phyloP scores from a whole-genome alignment of 108 stramenopile genomes.

The Stephanodiscus triporus region DNA sequence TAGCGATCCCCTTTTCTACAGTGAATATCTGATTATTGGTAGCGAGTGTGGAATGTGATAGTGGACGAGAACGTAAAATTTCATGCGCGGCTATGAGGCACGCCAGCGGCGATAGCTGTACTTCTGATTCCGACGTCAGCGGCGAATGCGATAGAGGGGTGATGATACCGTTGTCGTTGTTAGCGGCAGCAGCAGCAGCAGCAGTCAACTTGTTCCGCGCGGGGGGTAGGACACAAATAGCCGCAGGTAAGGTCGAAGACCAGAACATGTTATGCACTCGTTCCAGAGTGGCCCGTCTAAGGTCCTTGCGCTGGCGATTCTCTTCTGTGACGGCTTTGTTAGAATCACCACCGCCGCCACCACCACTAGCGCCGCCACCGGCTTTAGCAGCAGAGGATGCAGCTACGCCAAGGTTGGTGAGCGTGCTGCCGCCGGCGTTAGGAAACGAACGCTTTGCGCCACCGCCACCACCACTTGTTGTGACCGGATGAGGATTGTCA shows the following conservation, averaged over 20 bases:
- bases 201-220: neutral
- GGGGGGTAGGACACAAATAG: conserved; percentile 25
- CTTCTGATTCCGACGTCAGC: neutral
- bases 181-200: conserved; percentile 1
- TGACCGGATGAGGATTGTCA: neutral
- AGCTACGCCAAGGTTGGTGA: conserved; percentile 1
- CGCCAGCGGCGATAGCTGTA: conserved; percentile 37
- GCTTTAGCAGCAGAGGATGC: neutral
- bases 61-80: conserved; percentile 32
- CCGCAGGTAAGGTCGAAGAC: conserved; percentile 43
- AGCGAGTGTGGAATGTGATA: conserved; percentile 9
- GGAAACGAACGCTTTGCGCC: conserved; percentile 11
- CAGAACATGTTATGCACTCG: conserved; percentile 43
- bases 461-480: neutral
- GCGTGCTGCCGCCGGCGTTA: conserved; percentile 6
- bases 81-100: conserved; percentile 48
- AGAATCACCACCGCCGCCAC: conserved; percentile 1
- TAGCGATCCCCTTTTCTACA: conserved; percentile 33
- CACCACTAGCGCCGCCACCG: conserved; percentile 11
- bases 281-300: conserved; percentile 29
- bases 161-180: neutral
- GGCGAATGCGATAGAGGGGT: neutral
- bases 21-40: conserved; percentile 10
- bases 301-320: conserved; percentile 32
- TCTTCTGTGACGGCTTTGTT: conserved; percentile 17